A percentile compares a stretch with the other conserved stretches of the same genome.
Conservation (phyloP, 129 eudicot genomes). For the Erigeron canadensis region DNA sequence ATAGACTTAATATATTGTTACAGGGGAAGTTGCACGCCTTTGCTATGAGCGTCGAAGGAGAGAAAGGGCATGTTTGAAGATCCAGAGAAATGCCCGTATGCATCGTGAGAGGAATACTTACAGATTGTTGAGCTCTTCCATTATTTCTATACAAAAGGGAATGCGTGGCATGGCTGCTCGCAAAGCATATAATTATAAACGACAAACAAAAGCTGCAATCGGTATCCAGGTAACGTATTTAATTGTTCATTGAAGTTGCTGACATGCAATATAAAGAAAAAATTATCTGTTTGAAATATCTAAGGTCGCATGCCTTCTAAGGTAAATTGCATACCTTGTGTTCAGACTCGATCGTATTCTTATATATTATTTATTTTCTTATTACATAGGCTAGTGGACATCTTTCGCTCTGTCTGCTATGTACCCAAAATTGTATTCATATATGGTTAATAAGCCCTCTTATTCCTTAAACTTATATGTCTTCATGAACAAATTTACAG, state of each 20-base stretch:
- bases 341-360: background rate
- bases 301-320: background rate
- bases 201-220: constrained; percentile 55
- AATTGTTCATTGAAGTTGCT: background rate
- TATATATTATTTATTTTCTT: background rate
- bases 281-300: no score
- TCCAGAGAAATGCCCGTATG: constrained; percentile 59
- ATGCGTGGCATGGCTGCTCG: constrained; percentile 82
- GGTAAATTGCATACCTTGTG: background rate
- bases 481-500: constrained; percentile 37
- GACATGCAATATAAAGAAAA: background rate
- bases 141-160: constrained; percentile 58
- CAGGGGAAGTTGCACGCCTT: constrained; percentile 64
- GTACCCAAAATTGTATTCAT: background rate
- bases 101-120: constrained; percentile 46
- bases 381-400: no score
- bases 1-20: constrained; percentile 5
- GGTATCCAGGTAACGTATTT: constrained; percentile 56
- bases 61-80: constrained; percentile 57
- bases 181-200: constrained; percentile 36
- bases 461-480: constrained; percentile 5
- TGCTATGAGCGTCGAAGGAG: constrained; percentile 45
- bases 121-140: constrained; percentile 37
- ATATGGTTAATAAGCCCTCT: background rate
- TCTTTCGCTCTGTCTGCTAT: no score